Evolutionary conservation across 352 stramenopile species (phyloP), one percentile per base, ranked within the genome.

Genomic region (Phytophthora parvispora): DNA sequence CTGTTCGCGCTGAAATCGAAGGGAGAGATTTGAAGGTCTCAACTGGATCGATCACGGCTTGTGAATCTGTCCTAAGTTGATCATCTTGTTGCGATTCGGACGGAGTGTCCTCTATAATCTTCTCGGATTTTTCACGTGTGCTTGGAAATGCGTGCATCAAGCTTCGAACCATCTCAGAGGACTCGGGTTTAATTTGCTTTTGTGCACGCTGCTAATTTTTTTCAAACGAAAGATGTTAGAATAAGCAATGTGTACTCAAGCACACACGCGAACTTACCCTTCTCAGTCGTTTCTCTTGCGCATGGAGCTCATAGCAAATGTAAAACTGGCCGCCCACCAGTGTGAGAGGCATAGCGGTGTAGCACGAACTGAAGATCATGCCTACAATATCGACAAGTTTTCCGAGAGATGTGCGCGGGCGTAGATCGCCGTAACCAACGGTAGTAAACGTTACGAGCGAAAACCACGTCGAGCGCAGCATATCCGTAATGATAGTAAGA

Each of bases 331-430:
- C 69, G 8, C 83, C 83, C 24, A 89, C 79, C 1, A 91, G 60
- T 16, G 83, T 85, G 8, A 91, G 76, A 12, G 80, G 83, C 83
- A 91, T 91, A 6, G 83, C 78, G 1, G 76, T 87, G 72, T 89
- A 91, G 40, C 70, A 85, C 0, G 78, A 75, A n/a, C 70, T 84
- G 67, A 89, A 77, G 15, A 93, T 74, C 70, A 80, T 81, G 1
- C 60, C 64, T 4, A 86, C 43, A 8, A 90, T 83, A 34, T 87
- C 77, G 25, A 84, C 67, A 7, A 90, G 48, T 10, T 74, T 74
- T 0, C 82, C 80, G 4, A 90, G 47, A 49, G 77, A 67, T 18
- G 74, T 86, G 12, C 77, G 72, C 0, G 81, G 81, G 24, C 64
- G 49, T 24, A 89, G 24, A 43, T 89, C 81, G 7, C 79, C 81